A percentile compares a stretch with the other conserved stretches of the same genome.
Conservation (phyloP, 2,329 filamentous ascomycete species). For the Alternaria infectoria region DNA sequence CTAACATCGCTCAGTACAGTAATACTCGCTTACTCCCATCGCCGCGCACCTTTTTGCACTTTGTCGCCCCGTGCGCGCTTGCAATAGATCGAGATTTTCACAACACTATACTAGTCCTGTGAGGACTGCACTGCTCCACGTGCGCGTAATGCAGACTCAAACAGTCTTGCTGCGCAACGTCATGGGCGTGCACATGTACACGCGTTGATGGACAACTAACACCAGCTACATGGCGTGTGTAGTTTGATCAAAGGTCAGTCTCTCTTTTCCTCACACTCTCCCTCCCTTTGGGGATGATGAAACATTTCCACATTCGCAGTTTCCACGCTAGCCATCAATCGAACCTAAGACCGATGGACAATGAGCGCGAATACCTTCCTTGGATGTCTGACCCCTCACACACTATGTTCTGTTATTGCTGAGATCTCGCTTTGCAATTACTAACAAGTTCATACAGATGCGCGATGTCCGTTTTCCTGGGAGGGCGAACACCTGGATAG, state of each 20-base stretch:
- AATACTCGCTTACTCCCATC: slow-evolving; percentile 4
- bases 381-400: slow-evolving; percentile 71
- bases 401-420: slow-evolving; percentile 9
- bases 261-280: slow-evolving; percentile 14
- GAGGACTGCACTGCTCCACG: not conserved
- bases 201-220: not conserved
- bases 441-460: slow-evolving; percentile 26
- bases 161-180: not conserved
- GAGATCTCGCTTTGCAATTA: slow-evolving; percentile 7
- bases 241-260: slow-evolving; percentile 40
- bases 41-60: not conserved
- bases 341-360: slow-evolving; percentile 69
- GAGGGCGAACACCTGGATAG: not conserved
- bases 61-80: not conserved
- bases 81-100: not conserved
- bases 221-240: not conserved
- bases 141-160: not conserved
- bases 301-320: slow-evolving; percentile 84
- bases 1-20: slow-evolving; percentile 15
- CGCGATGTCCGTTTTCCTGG: accelerated
- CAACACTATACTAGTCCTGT: not conserved
- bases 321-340: slow-evolving; percentile 77
- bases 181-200: not conserved
- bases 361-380: slow-evolving; percentile 74
- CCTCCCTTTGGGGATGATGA: slow-evolving; percentile 64